Percentiles rank a stretch among this genome's conserved stretches.
These are phyloP conservation scores for Parastagonospora nodorum DNA, from an alignment of 2,329 filamentous ascomycete genomes.

Conservation along the genomic window DNA sequence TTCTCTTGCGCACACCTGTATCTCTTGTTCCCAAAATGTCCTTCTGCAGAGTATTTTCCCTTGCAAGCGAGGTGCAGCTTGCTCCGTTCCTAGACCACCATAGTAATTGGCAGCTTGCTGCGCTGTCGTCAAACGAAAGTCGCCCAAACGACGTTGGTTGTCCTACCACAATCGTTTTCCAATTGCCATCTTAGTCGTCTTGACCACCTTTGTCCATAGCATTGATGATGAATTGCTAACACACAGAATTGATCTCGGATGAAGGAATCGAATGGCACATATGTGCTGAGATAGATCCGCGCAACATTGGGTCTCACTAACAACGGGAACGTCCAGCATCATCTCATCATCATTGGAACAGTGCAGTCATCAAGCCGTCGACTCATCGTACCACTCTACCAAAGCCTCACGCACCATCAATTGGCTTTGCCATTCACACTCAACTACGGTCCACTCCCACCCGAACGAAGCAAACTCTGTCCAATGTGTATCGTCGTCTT, in stretches of 20 bases:
- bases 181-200: neutral
- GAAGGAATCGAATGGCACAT: neutral
- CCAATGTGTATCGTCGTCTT: constrained; percentile 35
- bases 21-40: constrained; percentile 4
- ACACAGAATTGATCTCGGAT: neutral
- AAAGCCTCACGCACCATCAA: neutral
- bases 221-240: constrained; percentile 3
- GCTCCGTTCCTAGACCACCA: neutral
- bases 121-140: constrained; percentile 13
- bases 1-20: neutral
- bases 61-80: neutral
- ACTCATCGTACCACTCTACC: neutral
- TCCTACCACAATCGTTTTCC: constrained; percentile 16
- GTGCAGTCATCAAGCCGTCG: neutral
- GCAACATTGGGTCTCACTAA: neutral
- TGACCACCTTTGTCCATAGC: neutral
- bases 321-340: neutral
- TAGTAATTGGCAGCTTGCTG: constrained; percentile 9
- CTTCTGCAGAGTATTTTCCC: neutral
- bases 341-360: neutral
- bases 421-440: neutral
- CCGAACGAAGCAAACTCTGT: neutral
- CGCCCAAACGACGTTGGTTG: constrained; percentile 12
- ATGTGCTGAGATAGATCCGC: neutral
- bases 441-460: neutral